These are phyloP conservation scores for Auricularia sp. DNA, from an alignment of 768 basidiomycete genomes.

Conservation along the genomic window DNA sequence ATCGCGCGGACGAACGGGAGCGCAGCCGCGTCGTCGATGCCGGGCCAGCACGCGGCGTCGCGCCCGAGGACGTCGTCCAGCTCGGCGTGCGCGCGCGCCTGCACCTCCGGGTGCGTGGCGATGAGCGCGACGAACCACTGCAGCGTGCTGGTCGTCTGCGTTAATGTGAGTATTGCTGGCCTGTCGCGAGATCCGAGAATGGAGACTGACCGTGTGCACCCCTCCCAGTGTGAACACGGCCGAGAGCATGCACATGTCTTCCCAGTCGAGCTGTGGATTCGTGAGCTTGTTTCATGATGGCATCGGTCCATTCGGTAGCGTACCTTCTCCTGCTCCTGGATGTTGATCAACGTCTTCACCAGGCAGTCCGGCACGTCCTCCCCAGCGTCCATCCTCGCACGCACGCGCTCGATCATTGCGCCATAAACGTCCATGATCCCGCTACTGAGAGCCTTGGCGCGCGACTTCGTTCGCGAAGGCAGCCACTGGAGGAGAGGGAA, in stretches of 20 bases:
- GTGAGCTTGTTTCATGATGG: no score
- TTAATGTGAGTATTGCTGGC: neutral
- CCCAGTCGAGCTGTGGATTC: conserved; percentile 18
- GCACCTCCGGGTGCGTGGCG: conserved; percentile 15
- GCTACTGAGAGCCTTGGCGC: conserved; percentile 30
- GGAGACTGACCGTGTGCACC: conserved; percentile 29
- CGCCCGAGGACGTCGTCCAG: conserved; percentile 14
- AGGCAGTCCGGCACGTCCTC: conserved; percentile 35
- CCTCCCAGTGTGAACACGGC: conserved; percentile 37
- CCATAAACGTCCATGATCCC: conserved; percentile 31
- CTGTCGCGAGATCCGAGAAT: neutral
- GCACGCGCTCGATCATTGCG: conserved; percentile 29
- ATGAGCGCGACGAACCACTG: conserved; percentile 20
- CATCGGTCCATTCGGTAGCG: no score
- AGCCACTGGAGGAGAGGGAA: conserved; percentile 32
- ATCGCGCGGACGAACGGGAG: conserved; percentile 23
- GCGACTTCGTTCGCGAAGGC: conserved; percentile 27
- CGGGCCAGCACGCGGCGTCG: conserved; percentile 17
- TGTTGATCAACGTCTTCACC: conserved; percentile 28
- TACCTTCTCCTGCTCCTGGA: conserved; percentile 20
- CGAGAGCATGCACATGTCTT: conserved; percentile 34
- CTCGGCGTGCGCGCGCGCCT: conserved; percentile 20
- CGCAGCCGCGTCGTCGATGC: conserved; percentile 14
- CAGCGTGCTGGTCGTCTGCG: conserved; percentile 23
- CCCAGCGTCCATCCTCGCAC: conserved; percentile 26